phyloP scores from a whole-genome alignment of 1,139 yeast species.

The Lodderomyces orthopsilosis region DNA sequence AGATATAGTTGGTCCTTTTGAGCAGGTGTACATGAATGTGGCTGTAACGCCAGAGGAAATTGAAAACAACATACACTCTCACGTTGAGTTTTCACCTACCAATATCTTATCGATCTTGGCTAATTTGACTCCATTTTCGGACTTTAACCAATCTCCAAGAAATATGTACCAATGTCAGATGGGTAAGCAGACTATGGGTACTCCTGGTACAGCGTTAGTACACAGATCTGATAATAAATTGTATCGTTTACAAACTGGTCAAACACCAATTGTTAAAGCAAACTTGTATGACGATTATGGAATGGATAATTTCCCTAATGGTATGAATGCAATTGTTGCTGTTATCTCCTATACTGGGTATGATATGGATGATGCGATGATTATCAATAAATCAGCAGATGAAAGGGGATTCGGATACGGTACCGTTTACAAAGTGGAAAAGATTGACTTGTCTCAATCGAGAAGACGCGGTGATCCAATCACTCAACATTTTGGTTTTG shows the following conservation, averaged over 20 bases:
- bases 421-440: conserved; percentile 91
- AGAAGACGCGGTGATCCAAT: conserved; percentile 94
- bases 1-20: conserved; percentile 95
- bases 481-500: conserved; percentile 93
- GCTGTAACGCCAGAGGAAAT: conserved; percentile 96
- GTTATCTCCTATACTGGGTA: conserved; percentile 98
- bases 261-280: conserved; percentile 96
- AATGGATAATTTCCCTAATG: conserved; percentile 97
- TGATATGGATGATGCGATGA: conserved; percentile 99
- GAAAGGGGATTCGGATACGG: conserved; percentile 99
- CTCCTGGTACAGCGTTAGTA: conserved; percentile 92
- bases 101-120: conserved; percentile 92
- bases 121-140: conserved; percentile 95
- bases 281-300: conserved; percentile 93
- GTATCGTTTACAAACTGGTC: conserved; percentile 91
- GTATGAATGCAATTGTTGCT: conserved; percentile 97
- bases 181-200: conserved; percentile 99
- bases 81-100: conserved; percentile 94
- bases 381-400: conserved; percentile 91
- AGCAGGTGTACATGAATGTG: conserved; percentile 93
- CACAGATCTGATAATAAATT: conserved; percentile 95
- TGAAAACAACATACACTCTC: conserved; percentile 75
- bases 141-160: conserved; percentile 98
- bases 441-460: conserved; percentile 73
- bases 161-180: conserved; percentile 99